These are phyloP conservation scores for Talaromyces ruber DNA, from an alignment of 495 filamentous ascomycete genomes.

Conservation along the genomic window DNA sequence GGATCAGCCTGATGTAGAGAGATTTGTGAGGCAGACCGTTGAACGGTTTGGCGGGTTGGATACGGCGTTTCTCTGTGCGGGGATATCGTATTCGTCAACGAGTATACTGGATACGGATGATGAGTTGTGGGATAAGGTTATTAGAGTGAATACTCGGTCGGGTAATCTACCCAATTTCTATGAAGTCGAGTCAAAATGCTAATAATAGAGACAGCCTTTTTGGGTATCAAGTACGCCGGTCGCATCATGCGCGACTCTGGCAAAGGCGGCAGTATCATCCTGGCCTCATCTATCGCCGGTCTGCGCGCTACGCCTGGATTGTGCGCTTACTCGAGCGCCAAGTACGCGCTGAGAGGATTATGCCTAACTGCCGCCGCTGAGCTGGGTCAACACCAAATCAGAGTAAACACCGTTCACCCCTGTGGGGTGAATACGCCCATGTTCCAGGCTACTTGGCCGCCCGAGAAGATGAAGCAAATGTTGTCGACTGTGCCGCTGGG, in stretches of 20 bases:
- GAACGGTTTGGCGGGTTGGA: slow-evolving; percentile 11
- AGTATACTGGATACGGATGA: slow-evolving; percentile 13
- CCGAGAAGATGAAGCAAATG: slow-evolving; percentile 15
- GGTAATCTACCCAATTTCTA: slow-evolving; percentile 3
- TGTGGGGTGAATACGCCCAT: slow-evolving; percentile 13
- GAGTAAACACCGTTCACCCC: slow-evolving; percentile 16
- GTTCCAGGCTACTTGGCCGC: slow-evolving; percentile 9
- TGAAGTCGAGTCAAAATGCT: neutral
- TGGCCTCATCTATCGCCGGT: slow-evolving; percentile 15
- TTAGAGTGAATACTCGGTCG: slow-evolving; percentile 13
- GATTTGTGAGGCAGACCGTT: slow-evolving; percentile 4
- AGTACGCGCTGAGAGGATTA: slow-evolving; percentile 13
- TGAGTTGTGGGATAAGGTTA: slow-evolving; percentile 13
- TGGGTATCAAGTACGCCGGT: slow-evolving; percentile 10
- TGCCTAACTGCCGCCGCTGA: slow-evolving; percentile 13
- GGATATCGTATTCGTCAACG: slow-evolving; percentile 11
- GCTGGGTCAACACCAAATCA: slow-evolving; percentile 12
- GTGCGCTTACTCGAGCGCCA: slow-evolving; percentile 11
- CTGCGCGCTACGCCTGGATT: slow-evolving; percentile 15
- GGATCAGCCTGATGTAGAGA: slow-evolving; percentile 9
- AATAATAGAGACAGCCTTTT: slow-evolving; percentile 3
- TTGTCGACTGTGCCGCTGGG: slow-evolving; percentile 13
- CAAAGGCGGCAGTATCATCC: slow-evolving; percentile 13
- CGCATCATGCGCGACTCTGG: slow-evolving; percentile 10
- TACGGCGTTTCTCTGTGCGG: slow-evolving; percentile 10